Conservation (phyloP, 306 rosid species). For the Sophora flavescens region DNA sequence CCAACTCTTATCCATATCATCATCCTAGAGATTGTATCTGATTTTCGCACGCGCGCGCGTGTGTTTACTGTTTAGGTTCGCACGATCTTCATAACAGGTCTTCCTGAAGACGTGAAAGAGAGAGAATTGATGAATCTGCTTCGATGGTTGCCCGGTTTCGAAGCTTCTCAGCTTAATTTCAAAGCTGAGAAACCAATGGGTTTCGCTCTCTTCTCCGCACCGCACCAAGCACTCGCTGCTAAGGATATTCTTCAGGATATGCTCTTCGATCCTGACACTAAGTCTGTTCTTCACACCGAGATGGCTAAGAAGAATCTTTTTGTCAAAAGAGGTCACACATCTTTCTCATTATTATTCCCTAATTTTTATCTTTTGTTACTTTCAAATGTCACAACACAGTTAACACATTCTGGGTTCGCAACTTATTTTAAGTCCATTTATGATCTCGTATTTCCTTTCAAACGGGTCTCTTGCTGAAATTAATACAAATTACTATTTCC, state of each 20-base stretch:
- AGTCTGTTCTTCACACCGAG: constrained; percentile 94
- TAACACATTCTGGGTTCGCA: neutral
- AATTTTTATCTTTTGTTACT: neutral
- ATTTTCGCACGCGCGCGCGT: too few relatives aligned
- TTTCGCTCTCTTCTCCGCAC: constrained; percentile 79
- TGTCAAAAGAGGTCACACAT: constrained; percentile 66
- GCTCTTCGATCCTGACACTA: constrained; percentile 89
- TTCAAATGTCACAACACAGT: neutral
- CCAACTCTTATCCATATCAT: too few relatives aligned
- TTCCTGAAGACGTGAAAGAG: constrained; percentile 95
- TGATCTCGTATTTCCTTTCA: neutral
- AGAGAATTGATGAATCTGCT: constrained; percentile 86
- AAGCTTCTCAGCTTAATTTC: constrained; percentile 91
- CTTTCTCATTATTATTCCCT: neutral
- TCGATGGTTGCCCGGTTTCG: constrained; percentile 95
- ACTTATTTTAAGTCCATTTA: neutral
- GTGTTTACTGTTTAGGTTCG: constrained; percentile 60
- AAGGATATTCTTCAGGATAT: constrained; percentile 91
- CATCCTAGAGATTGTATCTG: too few relatives aligned
- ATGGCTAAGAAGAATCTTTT: constrained; percentile 99
- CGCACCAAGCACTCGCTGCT: constrained; percentile 85
- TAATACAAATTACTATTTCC: neutral
- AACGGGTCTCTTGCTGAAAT: neutral
- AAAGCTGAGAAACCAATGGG: constrained; percentile 99
- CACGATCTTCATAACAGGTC: constrained; percentile 90